These are phyloP conservation scores for Acanthamoeba healyi DNA, from an alignment of 208 protist species.

Conservation along the genomic window DNA sequence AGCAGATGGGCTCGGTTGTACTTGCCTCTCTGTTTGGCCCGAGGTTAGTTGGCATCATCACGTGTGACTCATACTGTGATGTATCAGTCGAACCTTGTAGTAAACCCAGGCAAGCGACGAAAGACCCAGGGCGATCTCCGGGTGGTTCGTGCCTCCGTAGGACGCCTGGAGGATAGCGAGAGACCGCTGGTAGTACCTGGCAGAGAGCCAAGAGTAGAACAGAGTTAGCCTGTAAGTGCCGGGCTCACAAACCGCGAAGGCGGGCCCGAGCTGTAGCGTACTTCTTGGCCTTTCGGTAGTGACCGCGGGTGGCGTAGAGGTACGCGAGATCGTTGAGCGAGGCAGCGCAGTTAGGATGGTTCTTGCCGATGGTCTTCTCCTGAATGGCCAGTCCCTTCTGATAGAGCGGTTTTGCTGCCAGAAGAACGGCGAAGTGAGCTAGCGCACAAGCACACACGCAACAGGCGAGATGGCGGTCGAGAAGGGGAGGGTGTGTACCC, in stretches of 20 bases:
- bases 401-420: constrained; percentile 66
- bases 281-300: constrained; percentile 74
- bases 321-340: constrained; percentile 73
- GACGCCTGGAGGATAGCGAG: constrained; percentile 63
- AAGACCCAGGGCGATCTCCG: constrained; percentile 49
- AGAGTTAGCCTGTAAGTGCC: too few relatives aligned
- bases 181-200: constrained; percentile 54
- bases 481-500: not conserved
- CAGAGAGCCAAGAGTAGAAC: too few relatives aligned
- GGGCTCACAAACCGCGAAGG: too few relatives aligned
- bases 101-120: constrained; percentile 71
- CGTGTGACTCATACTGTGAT: not conserved
- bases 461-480: not conserved
- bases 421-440: not conserved
- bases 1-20: constrained; percentile 69
- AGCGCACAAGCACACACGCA: not conserved
- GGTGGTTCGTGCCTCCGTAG: constrained; percentile 71
- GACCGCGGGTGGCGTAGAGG: constrained; percentile 66
- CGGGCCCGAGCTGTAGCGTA: too few relatives aligned
- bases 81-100: constrained; percentile 33
- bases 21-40: constrained; percentile 67
- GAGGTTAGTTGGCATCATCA: too few relatives aligned
- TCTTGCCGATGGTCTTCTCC: constrained; percentile 68
- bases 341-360: constrained; percentile 70
- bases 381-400: constrained; percentile 63